Conservation (phyloP, 371 early-diverging fungal species). For the Basidiobolus meristosporus region DNA sequence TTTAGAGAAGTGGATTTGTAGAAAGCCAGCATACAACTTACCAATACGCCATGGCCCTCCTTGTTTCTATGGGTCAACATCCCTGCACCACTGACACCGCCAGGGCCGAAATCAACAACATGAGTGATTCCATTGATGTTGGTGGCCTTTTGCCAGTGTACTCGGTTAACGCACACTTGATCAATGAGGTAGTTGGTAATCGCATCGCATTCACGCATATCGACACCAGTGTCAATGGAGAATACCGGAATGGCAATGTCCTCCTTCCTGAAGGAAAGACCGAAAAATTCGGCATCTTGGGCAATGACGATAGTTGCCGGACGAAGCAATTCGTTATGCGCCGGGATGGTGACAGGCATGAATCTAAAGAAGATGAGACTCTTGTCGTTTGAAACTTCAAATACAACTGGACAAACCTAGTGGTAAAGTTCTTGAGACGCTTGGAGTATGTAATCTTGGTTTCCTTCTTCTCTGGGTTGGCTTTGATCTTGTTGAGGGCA, state of each 20-base stretch:
- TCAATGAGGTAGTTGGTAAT: slow-evolving; percentile 52
- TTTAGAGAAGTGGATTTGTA: too few species aligned
- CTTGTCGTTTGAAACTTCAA: too few species aligned
- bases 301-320: slow-evolving; percentile 35
- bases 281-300: slow-evolving; percentile 32
- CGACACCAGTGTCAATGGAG: slow-evolving; percentile 43
- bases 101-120: slow-evolving; percentile 90
- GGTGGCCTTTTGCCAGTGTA: slow-evolving; percentile 80
- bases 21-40: slow-evolving; percentile 11
- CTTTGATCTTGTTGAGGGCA: slow-evolving; percentile 70
- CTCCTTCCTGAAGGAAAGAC: slow-evolving; percentile 26
- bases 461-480: slow-evolving; percentile 61
- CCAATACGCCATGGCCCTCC: slow-evolving; percentile 84
- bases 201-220: slow-evolving; percentile 5
- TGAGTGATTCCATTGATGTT: slow-evolving; percentile 53
- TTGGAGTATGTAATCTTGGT: slow-evolving; percentile 64
- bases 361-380: slow-evolving; percentile 27
- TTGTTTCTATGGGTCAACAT: slow-evolving; percentile 81
- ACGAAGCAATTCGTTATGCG: slow-evolving; percentile 59
- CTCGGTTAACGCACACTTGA: slow-evolving; percentile 64
- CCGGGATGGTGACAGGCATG: slow-evolving; percentile 75
- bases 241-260: slow-evolving; percentile 50
- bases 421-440: slow-evolving; percentile 57
- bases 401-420: neutral
- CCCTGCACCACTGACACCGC: slow-evolving; percentile 72